These are phyloP conservation scores for Kernera saxatilis DNA, from an alignment of 345 rosid species.

Conservation along the genomic window DNA sequence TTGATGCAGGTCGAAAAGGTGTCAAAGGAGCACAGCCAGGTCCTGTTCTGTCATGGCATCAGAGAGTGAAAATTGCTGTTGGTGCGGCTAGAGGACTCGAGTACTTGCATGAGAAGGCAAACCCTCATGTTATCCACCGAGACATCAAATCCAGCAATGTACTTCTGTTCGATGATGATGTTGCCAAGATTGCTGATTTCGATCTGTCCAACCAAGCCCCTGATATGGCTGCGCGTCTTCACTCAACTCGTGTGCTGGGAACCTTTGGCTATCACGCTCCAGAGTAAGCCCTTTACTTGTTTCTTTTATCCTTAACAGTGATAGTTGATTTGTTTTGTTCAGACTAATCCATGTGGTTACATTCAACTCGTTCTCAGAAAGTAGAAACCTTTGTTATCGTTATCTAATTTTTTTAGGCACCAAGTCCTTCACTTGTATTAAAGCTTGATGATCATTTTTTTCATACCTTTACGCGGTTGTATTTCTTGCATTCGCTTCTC, in stretches of 20 bases:
- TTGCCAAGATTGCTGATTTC: conserved; percentile 91
- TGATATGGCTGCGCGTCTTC: conserved; percentile 88
- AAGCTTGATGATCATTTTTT: not conserved
- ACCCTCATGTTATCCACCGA: conserved; percentile 76
- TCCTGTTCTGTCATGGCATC: conserved; percentile 87
- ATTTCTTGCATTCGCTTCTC: not conserved
- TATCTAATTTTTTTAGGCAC: not conserved
- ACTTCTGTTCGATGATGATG: conserved; percentile 79
- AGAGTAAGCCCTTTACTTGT: conserved; percentile 53
- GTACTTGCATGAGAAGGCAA: conserved; percentile 90
- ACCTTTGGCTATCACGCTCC: conserved; percentile 99
- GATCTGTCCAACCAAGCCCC: conserved; percentile 98
- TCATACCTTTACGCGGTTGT: not conserved
- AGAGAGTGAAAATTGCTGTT: conserved; percentile 90
- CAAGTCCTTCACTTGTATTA: not conserved
- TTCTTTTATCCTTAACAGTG: not conserved
- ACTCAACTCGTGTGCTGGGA: conserved; percentile 93
- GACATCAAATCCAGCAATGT: conserved; percentile 94
- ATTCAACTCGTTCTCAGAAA: conserved; percentile 3
- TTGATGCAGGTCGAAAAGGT: conserved; percentile 73
- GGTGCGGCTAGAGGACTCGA: conserved; percentile 96
- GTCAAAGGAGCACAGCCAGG: conserved; percentile 92
- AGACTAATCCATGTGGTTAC: not conserved
- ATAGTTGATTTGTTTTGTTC: not conserved
- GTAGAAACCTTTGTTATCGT: not conserved